Conservation (phyloP, 2,329 filamentous ascomycete species). For the Pseudopyrenochaeta lycopersici region DNA sequence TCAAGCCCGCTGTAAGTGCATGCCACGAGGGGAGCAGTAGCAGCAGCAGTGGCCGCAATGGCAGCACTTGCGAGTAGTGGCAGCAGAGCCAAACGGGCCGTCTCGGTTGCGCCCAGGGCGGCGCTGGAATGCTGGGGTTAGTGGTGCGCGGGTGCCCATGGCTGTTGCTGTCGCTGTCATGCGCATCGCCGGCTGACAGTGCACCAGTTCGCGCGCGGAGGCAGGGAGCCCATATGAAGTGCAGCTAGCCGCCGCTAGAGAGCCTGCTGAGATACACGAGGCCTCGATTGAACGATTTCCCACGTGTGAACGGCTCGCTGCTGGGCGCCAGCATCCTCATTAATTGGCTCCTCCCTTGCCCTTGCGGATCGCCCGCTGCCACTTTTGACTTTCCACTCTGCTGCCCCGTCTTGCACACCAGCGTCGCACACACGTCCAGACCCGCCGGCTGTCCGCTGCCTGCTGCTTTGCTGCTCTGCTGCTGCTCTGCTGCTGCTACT, state of each 20-base stretch:
- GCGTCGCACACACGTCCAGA: constrained; percentile 41
- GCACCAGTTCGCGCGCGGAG: constrained; percentile 31
- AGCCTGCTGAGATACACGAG: constrained; percentile 48
- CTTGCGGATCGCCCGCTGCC: constrained; percentile 29
- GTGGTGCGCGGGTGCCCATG: background rate
- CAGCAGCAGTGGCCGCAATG: too few relatives aligned
- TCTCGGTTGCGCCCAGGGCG: too few relatives aligned
- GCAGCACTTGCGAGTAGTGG: constrained; percentile 18
- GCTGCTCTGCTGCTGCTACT: too few relatives aligned
- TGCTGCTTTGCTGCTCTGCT: background rate
- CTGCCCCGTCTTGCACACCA: constrained; percentile 33
- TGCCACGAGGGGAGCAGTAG: constrained; percentile 20
- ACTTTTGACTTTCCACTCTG: constrained; percentile 28
- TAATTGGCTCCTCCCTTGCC: constrained; percentile 40
- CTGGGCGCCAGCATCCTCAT: constrained; percentile 34
- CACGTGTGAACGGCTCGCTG: constrained; percentile 44
- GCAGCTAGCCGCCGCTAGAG: constrained; percentile 49
- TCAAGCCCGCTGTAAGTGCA: too few relatives aligned
- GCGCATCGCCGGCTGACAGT: constrained; percentile 20
- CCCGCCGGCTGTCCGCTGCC: constrained; percentile 12
- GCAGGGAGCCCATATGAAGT: constrained; percentile 40
- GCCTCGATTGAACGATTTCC: constrained; percentile 50
- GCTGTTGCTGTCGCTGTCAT: constrained; percentile 7
- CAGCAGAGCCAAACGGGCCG: constrained; percentile 11
- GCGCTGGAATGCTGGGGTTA: constrained; percentile 20